Percentiles rank a stretch among this genome's conserved stretches.
phyloP scores from a whole-genome alignment of 306 rosid genomes.

The Citrullus colocynthis region DNA sequence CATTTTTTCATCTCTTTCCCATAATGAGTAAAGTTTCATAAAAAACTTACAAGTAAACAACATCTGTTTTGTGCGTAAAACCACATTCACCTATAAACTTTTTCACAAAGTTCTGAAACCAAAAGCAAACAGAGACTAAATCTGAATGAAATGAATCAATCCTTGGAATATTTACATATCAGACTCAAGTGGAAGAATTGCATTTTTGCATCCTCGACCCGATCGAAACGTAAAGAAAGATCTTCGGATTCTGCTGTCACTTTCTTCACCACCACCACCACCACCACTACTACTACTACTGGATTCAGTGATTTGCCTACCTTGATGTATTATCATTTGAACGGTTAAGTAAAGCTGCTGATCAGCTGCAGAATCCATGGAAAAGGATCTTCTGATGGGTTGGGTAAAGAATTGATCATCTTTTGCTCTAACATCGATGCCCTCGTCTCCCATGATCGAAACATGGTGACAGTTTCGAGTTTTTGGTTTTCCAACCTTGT shows the following conservation, averaged over 20 bases:
- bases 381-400: conserved; percentile 59
- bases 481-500: conserved; percentile 3
- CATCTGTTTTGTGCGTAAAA: not conserved
- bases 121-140: not conserved
- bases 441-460: conserved; percentile 69
- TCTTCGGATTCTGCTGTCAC: conserved; percentile 22
- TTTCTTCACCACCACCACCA: not conserved
- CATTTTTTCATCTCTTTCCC: not conserved
- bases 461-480: conserved; percentile 35
- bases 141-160: not conserved
- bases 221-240: conserved; percentile 36
- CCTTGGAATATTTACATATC: not conserved
- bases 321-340: conserved; percentile 11
- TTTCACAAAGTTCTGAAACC: not conserved
- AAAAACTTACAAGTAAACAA: not conserved
- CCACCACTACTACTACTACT: conserved; percentile 6
- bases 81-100: not conserved
- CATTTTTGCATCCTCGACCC: conserved; percentile 25
- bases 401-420: conserved; percentile 47
- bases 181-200: conserved; percentile 11
- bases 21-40: not conserved
- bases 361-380: conserved; percentile 56
- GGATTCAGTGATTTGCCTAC: not conserved
- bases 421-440: conserved; percentile 33
- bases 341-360: conserved; percentile 41